Evolutionary conservation across 306 rosid genomes (phyloP).

Genomic region (Mimosa pudica): DNA sequence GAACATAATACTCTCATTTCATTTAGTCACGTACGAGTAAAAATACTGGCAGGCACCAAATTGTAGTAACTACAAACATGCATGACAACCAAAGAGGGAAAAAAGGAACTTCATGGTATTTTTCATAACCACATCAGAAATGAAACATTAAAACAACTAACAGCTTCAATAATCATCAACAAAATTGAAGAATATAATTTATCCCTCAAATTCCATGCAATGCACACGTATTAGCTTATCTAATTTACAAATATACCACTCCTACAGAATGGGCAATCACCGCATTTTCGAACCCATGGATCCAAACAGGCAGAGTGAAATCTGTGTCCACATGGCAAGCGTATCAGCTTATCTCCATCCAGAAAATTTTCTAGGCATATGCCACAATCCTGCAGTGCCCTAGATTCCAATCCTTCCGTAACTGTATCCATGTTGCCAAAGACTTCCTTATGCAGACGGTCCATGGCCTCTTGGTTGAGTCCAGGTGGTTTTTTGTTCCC

Average conservation of each 20-base stretch:
- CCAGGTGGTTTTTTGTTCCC: conserved; percentile 68
- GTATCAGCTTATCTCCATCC: conserved; percentile 64
- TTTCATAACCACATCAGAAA: conserved; percentile 15
- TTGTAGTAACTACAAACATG: background rate
- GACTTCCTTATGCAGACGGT: conserved; percentile 56
- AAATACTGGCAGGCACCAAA: background rate
- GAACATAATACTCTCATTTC: background rate
- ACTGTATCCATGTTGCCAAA: conserved; percentile 40
- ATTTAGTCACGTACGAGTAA: background rate
- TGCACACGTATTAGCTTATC: background rate
- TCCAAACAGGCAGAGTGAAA: conserved; percentile 76
- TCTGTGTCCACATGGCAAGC: conserved; percentile 73
- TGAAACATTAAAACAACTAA: background rate
- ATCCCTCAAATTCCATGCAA: background rate
- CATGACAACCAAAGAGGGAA: background rate
- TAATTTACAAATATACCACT: conserved; percentile 47
- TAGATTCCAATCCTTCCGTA: conserved; percentile 30
- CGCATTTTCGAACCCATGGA: conserved; percentile 78
- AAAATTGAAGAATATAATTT: background rate
- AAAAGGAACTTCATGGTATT: conserved; percentile 32
- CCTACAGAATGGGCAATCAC: conserved; percentile 88
- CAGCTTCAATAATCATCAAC: background rate
- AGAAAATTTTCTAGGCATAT: conserved; percentile 79
- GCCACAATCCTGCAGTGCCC: conserved; percentile 62
- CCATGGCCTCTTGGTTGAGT: conserved; percentile 65